Evolutionary conservation across 2,329 filamentous ascomycete genomes (phyloP), one percentile per base, ranked within the genome.

Genomic region (Myrmaecium sp.): DNA sequence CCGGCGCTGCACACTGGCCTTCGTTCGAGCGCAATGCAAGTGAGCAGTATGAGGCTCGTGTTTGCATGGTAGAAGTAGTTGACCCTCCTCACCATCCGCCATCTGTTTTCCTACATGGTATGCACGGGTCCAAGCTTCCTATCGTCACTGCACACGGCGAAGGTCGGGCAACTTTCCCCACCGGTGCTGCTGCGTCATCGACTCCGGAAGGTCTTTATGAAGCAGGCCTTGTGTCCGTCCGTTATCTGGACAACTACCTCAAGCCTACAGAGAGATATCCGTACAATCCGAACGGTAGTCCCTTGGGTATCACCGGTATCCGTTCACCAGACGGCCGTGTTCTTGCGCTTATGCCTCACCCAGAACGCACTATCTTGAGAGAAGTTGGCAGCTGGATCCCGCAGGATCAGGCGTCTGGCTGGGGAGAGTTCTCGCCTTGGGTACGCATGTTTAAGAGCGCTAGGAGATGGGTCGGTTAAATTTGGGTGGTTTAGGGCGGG

Each of bases 111-210:
- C 64, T 94, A 36, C 66, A 86, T 51, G 81, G 79, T 43, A 93
- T 95, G 84, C 55, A 69, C 38, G 78, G 79, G 29, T 80, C 77
- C 4, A 67, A 69, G 3, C 62, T 95, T 5, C 84, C 84, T 17
- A 89, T 94, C 34, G 80, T 74, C 13, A 79, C 86, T 10, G 83
- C 83, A 0, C 84, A 95, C 55, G 84, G 83, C 25, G 86, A 98
- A 54, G 89, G 89, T 9, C 71, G 81, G 17, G 89, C 86, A 9
- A 49, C 49, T 17, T 63, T 63, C 42, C 41, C 56, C 0, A 29
- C 42, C 1, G 38, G 45, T 5, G 18, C 37, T 7, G 58, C 62
- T 10, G 44, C 47, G 10, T 33, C 52, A 8, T 51, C 54, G 3
- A 55, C 58, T 3, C 46, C 56, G n/a, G 35, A 58, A 28, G 37